These are phyloP conservation scores for Alternaria viburni DNA, from an alignment of 2,329 filamentous ascomycete species.

Conservation along the genomic window DNA sequence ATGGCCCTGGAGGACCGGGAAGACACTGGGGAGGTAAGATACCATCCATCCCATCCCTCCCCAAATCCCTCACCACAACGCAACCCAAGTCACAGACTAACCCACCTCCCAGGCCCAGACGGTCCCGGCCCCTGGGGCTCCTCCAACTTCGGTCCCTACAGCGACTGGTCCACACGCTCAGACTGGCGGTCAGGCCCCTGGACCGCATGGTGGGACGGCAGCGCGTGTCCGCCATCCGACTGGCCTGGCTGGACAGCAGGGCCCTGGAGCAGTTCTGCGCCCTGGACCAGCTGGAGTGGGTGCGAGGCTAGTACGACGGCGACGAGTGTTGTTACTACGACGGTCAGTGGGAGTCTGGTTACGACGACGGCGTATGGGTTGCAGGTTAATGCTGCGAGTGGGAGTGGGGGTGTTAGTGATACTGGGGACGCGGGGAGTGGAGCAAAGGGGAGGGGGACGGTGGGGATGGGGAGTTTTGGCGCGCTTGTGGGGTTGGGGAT, in stretches of 20 bases:
- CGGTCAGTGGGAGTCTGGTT: slow-evolving; percentile 27
- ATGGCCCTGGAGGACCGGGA: slow-evolving; percentile 7
- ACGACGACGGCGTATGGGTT: slow-evolving; percentile 40
- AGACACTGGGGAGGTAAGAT: slow-evolving; percentile 32
- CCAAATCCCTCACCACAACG: no score
- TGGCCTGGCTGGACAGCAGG: slow-evolving; percentile 49
- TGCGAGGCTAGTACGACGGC: slow-evolving; percentile 43
- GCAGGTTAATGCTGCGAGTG: slow-evolving; percentile 39
- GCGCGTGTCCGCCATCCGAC: slow-evolving; percentile 37
- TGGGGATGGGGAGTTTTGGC: slow-evolving; percentile 24
- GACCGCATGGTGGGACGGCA: slow-evolving; percentile 46
- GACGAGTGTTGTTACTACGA: slow-evolving; percentile 38
- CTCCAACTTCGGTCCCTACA: slow-evolving; percentile 36
- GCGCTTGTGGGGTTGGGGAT: slow-evolving; percentile 32
- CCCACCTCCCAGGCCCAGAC: background rate
- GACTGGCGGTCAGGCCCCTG: slow-evolving; percentile 40
- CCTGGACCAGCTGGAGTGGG: slow-evolving; percentile 45
- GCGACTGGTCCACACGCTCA: slow-evolving; percentile 34
- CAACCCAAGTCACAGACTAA: no score
- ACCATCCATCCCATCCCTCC: no score
- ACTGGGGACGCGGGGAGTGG: background rate
- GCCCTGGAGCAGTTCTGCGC: slow-evolving; percentile 42
- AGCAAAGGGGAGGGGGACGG: slow-evolving; percentile 21
- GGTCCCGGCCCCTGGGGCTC: slow-evolving; percentile 39
- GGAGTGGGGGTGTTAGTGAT: slow-evolving; percentile 1